A percentile compares a stretch with the other conserved stretches of the same genome.
Conservation (phyloP, 805 yeast species). For the Lipomyces oligophaga region DNA sequence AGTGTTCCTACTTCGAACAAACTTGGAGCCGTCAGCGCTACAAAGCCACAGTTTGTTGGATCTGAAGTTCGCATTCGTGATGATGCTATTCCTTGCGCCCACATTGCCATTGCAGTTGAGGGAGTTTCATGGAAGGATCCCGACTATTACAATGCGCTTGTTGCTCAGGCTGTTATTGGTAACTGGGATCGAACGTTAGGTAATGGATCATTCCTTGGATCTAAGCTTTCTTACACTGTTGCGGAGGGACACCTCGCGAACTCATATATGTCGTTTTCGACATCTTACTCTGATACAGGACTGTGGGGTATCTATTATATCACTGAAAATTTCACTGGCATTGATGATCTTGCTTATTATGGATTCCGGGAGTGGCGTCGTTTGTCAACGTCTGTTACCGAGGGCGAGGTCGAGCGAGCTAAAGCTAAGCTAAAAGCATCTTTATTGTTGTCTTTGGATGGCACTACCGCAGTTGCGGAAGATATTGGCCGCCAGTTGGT, state of each 20-base stretch:
- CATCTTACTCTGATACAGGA: slow-evolving; percentile 96
- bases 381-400: slow-evolving; percentile 73
- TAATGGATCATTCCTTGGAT: slow-evolving; percentile 75
- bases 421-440: slow-evolving; percentile 94
- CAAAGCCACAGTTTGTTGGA: slow-evolving; percentile 74
- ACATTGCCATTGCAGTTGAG: slow-evolving; percentile 91
- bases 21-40: slow-evolving; percentile 67
- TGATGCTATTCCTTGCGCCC: slow-evolving; percentile 77
- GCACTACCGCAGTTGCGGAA: slow-evolving; percentile 93
- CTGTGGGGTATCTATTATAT: slow-evolving; percentile 95
- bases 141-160: slow-evolving; percentile 90
- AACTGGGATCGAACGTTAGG: slow-evolving; percentile 96
- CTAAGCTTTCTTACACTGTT: slow-evolving; percentile 69
- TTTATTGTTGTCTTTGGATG: slow-evolving; percentile 80
- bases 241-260: slow-evolving; percentile 71
- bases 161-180: slow-evolving; percentile 94
- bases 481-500: slow-evolving; percentile 97
- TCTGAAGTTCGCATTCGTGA: slow-evolving; percentile 85
- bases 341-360: slow-evolving; percentile 66
- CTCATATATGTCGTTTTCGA: slow-evolving; percentile 93
- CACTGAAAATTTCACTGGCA: slow-evolving; percentile 66
- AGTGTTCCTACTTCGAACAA: slow-evolving; percentile 45
- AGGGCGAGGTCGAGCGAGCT: slow-evolving; percentile 87
- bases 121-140: slow-evolving; percentile 97
- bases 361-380: slow-evolving; percentile 86